Base-by-base conservation (phyloP, 805 yeast genomes). In the Komagataella pseudopastoris region DNA sequence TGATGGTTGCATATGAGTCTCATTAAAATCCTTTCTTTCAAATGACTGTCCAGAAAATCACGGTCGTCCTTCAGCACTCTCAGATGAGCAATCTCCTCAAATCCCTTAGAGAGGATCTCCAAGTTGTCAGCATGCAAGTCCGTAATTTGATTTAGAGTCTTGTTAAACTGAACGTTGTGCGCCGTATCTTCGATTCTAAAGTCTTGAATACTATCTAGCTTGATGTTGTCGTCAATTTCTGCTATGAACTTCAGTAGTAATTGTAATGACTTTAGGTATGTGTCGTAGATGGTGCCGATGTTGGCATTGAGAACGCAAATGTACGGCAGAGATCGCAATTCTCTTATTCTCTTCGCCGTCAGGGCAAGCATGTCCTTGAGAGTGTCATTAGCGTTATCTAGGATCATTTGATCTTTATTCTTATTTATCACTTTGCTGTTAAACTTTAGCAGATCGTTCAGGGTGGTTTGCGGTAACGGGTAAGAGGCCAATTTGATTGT, bases 1-100 rank as follows among this genome's bases (percentile, higher is more conserved):
- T 86, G 96, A 64, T 93, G 96, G 55, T 86, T 90, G 0, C 95
- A 89, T 51, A 89, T 71, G 49, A 90, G 70, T 52, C 96, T 80
- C 81, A 93, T 87, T 56, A 90, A 76, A 46, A 91, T 90, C 55
- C 97, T 74, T 57, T 90, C 96, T 51, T 77, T 72, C 58, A 91
- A 71, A 67, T 91, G 97, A 8, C 72, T 67, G 60, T 88, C 87
- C 56, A 91, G 69, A 57, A 90, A 86, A 3, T 14, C 30, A 53
- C 59, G 61, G 44, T 63, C 69, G 43, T 60, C 58, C 8, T 58
- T 62, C 18, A 60, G 43, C 14, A 55, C 54, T 10, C 44, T 39
- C 50, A 59, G 44, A 3, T 63, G 59, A 51, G 83, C 78, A 46
- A 85, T 77, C 23, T 76, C 70, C 6, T 70, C 71, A 59, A 91